phyloP scores from a whole-genome alignment of 768 basidiomycete genomes.

The Pisolithus tinctorius region DNA sequence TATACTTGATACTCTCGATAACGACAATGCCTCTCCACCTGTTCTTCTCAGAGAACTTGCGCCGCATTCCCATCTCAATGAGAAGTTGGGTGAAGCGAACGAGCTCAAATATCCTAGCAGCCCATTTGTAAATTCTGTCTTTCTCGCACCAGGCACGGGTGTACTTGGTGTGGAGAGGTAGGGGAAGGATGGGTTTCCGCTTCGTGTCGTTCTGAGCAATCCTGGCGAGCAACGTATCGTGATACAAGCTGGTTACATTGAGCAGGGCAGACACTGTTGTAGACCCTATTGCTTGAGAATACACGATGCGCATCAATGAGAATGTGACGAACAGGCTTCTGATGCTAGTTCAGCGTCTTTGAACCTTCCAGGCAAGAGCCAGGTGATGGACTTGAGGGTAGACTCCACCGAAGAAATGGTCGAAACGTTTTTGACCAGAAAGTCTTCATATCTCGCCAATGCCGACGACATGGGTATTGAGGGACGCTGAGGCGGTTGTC shows the following conservation, averaged over 20 bases:
- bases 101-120: slow-evolving; percentile 66
- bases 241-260: slow-evolving; percentile 88
- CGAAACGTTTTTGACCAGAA: slow-evolving; percentile 78
- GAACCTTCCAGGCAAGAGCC: slow-evolving; percentile 95
- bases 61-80: slow-evolving; percentile 80
- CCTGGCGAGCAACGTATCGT: slow-evolving; percentile 82
- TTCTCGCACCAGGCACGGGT: slow-evolving; percentile 82
- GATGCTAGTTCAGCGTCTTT: slow-evolving; percentile 95
- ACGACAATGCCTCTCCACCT: slow-evolving; percentile 74
- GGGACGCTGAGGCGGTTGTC: too few relatives aligned
- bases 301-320: slow-evolving; percentile 2
- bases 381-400: slow-evolving; percentile 81
- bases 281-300: slow-evolving; percentile 7
- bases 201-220: slow-evolving; percentile 59
- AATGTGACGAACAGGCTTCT: slow-evolving; percentile 72
- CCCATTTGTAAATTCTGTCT: slow-evolving; percentile 68
- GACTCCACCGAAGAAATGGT: slow-evolving; percentile 87
- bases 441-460: slow-evolving; percentile 70
- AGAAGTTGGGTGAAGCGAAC: slow-evolving; percentile 79
- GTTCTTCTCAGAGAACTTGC: slow-evolving; percentile 56
- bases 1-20: slow-evolving; percentile 82
- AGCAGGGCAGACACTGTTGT: slow-evolving; percentile 75
- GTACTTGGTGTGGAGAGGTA: slow-evolving; percentile 78
- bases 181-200: slow-evolving; percentile 69
- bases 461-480: slow-evolving; percentile 47